These are phyloP conservation scores for Megacollybia marginata DNA, from an alignment of 768 basidiomycete species.

Conservation along the genomic window DNA sequence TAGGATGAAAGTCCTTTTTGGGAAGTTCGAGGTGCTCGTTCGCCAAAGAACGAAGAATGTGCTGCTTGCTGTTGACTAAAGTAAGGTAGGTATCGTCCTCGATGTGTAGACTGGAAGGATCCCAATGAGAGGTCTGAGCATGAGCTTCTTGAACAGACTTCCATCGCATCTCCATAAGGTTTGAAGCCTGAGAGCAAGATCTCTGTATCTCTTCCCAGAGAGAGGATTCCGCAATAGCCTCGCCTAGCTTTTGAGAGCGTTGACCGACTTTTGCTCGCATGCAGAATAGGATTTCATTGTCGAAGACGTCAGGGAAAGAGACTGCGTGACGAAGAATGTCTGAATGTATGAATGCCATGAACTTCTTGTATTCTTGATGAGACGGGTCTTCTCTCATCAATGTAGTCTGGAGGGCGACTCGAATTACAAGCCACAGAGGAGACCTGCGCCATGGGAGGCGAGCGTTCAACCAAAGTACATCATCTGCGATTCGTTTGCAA, in stretches of 20 bases:
- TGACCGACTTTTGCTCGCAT: conserved; percentile 29
- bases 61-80: conserved; percentile 16
- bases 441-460: conserved; percentile 42
- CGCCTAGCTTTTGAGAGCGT: conserved; percentile 28
- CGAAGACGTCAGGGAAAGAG: conserved; percentile 5
- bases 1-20: conserved; percentile 4
- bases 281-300: conserved; percentile 27
- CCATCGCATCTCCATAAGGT: too few species aligned
- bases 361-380: conserved; percentile 32
- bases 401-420: too few species aligned
- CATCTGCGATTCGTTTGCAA: conserved; percentile 39
- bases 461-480: conserved; percentile 31
- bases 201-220: conserved; percentile 7
- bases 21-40: too few species aligned
- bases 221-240: conserved; percentile 12
- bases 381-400: too few species aligned
- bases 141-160: conserved; percentile 16
- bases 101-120: conserved; percentile 16
- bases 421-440: conserved; percentile 46
- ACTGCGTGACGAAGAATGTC: conserved; percentile 17
- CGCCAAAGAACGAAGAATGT: too few species aligned
- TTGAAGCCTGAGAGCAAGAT: background rate
- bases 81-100: conserved; percentile 24
- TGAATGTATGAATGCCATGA: conserved; percentile 34
- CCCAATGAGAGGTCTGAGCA: conserved; percentile 15